Evolutionary conservation across 2,329 filamentous ascomycete species (phyloP).

Genomic region (Aspergillus pseudotamarii): DNA sequence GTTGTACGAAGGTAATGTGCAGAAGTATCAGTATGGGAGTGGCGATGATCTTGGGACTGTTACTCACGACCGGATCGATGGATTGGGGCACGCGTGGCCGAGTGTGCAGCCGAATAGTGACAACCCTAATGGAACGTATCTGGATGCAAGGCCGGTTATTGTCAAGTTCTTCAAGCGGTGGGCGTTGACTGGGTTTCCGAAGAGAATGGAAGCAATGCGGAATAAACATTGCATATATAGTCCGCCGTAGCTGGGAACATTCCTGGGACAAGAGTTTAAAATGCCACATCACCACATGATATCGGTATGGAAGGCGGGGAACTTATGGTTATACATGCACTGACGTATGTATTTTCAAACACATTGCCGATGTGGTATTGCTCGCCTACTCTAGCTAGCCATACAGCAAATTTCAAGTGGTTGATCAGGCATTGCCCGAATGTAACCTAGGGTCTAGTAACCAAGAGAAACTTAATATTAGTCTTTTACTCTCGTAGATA

Average conservation of each 20-base stretch:
- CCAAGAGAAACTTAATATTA: too few relatives aligned
- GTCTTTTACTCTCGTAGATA: too few relatives aligned
- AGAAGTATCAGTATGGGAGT: constrained; percentile 12
- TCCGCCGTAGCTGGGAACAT: not conserved
- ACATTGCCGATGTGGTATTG: not conserved
- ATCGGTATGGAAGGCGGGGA: not conserved
- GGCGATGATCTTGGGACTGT: constrained; percentile 10
- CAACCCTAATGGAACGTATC: constrained; percentile 16
- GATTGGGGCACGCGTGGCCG: constrained; percentile 24
- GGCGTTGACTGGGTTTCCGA: not conserved
- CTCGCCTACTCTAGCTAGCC: not conserved
- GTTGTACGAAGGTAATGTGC: constrained; percentile 8
- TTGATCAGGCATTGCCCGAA: too few relatives aligned
- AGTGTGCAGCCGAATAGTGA: constrained; percentile 23
- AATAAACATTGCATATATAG: not conserved
- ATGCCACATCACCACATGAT: not conserved
- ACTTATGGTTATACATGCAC: not conserved
- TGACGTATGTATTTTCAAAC: not conserved
- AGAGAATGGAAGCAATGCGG: too few relatives aligned
- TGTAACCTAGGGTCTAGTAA: too few relatives aligned
- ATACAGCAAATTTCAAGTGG: too few relatives aligned
- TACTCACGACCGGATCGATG: constrained; percentile 21
- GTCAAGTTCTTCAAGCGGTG: constrained; percentile 23
- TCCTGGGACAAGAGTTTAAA: not conserved
- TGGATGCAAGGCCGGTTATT: constrained; percentile 25